Evolutionary conservation across 129 eudicot species (phyloP).

Genomic region (Centrapalus pauciflorus): DNA sequence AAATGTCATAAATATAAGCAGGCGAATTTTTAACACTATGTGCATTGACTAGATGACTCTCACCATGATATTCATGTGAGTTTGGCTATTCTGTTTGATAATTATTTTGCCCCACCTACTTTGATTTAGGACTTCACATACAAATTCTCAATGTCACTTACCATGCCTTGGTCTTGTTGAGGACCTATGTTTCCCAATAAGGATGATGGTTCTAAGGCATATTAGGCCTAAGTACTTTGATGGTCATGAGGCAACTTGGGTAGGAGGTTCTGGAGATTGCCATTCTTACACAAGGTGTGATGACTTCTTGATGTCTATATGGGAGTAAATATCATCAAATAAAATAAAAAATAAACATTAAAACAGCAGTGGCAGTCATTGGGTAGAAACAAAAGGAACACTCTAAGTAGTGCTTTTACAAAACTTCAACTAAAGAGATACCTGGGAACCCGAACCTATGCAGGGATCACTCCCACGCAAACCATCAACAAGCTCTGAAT

Average conservation of each 20-base stretch:
- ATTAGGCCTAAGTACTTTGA: not conserved
- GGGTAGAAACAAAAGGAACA: not conserved
- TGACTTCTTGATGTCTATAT: not conserved
- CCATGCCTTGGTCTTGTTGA: not conserved
- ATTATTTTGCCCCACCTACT: not conserved
- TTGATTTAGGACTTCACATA: not conserved
- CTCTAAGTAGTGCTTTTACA: not conserved
- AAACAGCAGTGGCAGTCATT: not conserved
- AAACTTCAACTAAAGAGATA: slow-evolving; percentile 14
- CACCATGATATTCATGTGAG: not conserved
- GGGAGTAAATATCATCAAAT: not conserved
- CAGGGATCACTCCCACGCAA: slow-evolving; percentile 78
- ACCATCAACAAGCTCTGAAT: slow-evolving; percentile 78
- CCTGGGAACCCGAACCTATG: slow-evolving; percentile 93
- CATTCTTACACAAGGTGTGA: not conserved
- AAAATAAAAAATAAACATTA: not conserved
- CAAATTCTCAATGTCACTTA: not conserved
- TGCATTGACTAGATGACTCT: not conserved
- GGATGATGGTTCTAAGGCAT: too few relatives aligned
- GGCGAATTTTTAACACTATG: not conserved
- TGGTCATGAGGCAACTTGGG: not conserved
- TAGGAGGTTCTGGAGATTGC: not conserved
- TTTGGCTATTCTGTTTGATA: not conserved
- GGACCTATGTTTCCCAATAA: not conserved
- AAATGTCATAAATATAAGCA: not conserved